A percentile compares a stretch with the other conserved stretches of the same genome.
These are phyloP conservation scores for Saksenaea vasiformis DNA, from an alignment of 371 early-diverging fungal species.

Conservation along the genomic window DNA sequence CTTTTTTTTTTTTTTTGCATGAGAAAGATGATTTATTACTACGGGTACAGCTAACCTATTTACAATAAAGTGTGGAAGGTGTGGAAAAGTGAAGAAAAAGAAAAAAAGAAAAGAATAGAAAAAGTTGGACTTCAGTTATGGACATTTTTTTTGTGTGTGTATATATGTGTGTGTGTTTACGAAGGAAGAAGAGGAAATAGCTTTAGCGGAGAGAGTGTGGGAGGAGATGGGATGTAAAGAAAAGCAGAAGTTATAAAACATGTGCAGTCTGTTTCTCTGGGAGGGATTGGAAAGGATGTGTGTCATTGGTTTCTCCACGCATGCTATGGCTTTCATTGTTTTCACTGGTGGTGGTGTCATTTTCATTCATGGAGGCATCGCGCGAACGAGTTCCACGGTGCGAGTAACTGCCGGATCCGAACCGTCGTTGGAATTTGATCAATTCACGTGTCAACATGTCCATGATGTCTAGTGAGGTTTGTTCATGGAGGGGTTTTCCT, in stretches of 20 bases:
- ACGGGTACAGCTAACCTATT: slow-evolving; percentile 5
- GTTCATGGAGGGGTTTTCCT: slow-evolving; percentile 5
- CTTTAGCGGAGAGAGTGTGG: neutral
- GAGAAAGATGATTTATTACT: slow-evolving; percentile 2
- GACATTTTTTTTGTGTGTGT: too few relatives aligned
- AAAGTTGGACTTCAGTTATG: neutral
- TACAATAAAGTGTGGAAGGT: slow-evolving; percentile 5
- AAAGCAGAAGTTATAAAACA: neutral
- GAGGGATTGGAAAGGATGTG: neutral
- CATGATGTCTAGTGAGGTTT: slow-evolving; percentile 48
- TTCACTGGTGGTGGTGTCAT: neutral
- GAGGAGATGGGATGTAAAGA: neutral
- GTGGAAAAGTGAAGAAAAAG: too few relatives aligned
- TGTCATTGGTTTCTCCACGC: neutral
- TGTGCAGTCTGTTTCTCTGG: neutral
- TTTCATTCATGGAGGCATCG: neutral
- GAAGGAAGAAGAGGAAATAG: too few relatives aligned
- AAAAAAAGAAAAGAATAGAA: neutral
- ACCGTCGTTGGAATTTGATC: slow-evolving; percentile 44
- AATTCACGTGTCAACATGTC: slow-evolving; percentile 40
- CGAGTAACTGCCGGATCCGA: slow-evolving; percentile 32
- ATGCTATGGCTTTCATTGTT: neutral
- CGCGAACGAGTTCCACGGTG: neutral
- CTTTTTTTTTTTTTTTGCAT: too few relatives aligned
- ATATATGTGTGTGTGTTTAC: too few relatives aligned